Evolutionary conservation across 495 filamentous ascomycete genomes (phyloP), one percentile per base, ranked within the genome.

Genomic region (Xanthoparmelia taractica): DNA sequence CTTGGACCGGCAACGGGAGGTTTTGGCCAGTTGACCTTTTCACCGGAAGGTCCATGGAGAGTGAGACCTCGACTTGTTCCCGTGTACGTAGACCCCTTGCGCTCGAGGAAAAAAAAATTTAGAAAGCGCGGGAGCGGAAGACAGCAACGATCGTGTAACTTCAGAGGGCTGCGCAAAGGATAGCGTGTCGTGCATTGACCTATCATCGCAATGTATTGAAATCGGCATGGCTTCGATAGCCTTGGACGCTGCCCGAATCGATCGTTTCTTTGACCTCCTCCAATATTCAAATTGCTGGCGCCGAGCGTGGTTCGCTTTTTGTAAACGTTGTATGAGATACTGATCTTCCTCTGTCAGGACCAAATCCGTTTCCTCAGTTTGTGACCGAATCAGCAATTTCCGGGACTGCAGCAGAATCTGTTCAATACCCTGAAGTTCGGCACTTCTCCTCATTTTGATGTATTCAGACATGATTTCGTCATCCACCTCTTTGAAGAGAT

Each of bases 211-310:
- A n/a, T 34, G 29, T 25, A 15, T 29, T 18, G n/a, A 29, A 27
- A 8, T 47, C 4, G 37, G 38, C 20, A 31, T 4, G 41, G 17
- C 18, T 17, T 43, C 37, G 8, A 59, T 27, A n/a, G 58, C 41
- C 31, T 50, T 60, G 8, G 2, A 33, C 8, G 58, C 36, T 8
- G 58, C 58, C 37, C 17, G 45, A 4, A 60, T 15, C 1, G 31
- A 50, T 37, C 20, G 29, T n/a, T 11, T 17, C 17, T 48, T 50
- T 11, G 40, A 57, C 60, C 37, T 57, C 48, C 36, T 50, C 69
- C 69, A 71, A 47, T 71, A 70, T 36, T 62, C 55, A 57, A 72
- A 69, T 36, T 66, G 68, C 61, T 72, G 66, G 52, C 67, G 65
- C 20, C 70, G 34, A 27, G 64, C 45, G 20, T 59, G 57, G 48